Evolutionary conservation across 192 early-diverging fungal species (phyloP), one percentile per base, ranked within the genome.

Genomic region (Gigaspora rosea): DNA sequence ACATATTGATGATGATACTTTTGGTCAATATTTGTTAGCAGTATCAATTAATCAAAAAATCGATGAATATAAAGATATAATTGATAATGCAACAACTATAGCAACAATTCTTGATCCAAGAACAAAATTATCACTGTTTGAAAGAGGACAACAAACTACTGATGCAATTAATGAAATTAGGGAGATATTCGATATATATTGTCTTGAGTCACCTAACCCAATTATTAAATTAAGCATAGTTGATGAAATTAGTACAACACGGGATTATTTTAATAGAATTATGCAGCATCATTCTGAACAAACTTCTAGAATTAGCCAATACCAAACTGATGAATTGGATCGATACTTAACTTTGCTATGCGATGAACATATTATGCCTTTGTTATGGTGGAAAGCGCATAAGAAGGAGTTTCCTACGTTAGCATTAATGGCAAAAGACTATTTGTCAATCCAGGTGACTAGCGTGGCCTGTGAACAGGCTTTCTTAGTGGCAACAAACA

Each of bases 371-470:
- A 46, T 70, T 2, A 8, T 3, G 0, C 49, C 68, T 16, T 51
- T 70, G 22, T 18, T 70, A 35, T 70, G 3, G 48, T 70, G 49
- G 6, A 0, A 70, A 20, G 20, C 46, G 0, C 20, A 50, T 49
- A 1, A 16, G 9, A 4, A 49, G 48, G 8, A 70, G n/a, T 70
- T 51, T 70, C n/a, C 68, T 16, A 20, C 16, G 8, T 32, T 70
- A 22, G n/a, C 16, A 49, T 18, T n/a, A 9, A 50, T 70, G 20
- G 68, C 68, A 70, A 16, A 18, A 51, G 68, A 70, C 22, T 70
- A 70, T 18, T n/a, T 70, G 6, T 70, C 49, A 4, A 51, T 70
- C 2, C 68, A 70, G 16, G 20, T 49, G 5, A 70, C 68, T 12
- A 47, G 18, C 49, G n/a, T 70, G 3, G 11, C 68, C 8, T 70